A percentile compares a stretch with the other conserved stretches of the same genome.
phyloP scores from a whole-genome alignment of 2,329 filamentous ascomycete species.

The Stachybotrys chartarum region DNA sequence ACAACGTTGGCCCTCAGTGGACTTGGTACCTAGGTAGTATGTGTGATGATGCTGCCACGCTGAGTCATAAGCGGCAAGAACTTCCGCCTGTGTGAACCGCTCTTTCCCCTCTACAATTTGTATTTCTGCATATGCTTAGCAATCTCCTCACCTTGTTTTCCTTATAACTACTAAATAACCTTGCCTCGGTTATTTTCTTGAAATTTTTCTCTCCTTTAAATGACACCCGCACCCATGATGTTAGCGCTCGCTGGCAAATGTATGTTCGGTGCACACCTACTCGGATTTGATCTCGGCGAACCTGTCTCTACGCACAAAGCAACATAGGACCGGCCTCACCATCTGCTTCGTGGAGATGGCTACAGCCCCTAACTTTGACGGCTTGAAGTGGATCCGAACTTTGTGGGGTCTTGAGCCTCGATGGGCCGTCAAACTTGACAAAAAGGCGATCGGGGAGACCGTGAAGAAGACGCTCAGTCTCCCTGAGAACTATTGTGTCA shows the following conservation, averaged over 20 bases:
- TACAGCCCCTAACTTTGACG: neutral
- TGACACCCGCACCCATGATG: neutral
- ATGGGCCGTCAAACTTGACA: constrained; percentile 7
- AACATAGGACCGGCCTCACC: neutral
- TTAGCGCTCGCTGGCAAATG: neutral
- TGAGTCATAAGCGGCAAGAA: neutral
- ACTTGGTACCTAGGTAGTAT: neutral
- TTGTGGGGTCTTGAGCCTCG: constrained; percentile 6
- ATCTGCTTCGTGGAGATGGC: neutral
- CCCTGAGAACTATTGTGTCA: neutral
- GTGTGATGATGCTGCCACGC: neutral
- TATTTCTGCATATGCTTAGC: neutral
- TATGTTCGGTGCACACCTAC: neutral
- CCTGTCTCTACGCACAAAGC: neutral
- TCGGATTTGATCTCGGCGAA: neutral
- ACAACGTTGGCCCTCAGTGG: no score
- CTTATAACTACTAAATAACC: neutral
- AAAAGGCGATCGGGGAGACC: constrained; percentile 2
- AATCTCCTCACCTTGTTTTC: neutral
- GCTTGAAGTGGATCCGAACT: neutral
- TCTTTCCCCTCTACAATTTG: neutral
- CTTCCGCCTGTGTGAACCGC: neutral
- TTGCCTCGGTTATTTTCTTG: neutral
- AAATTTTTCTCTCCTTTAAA: neutral
- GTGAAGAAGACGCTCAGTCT: neutral